Evolutionary conservation across 345 rosid species (phyloP).

Genomic region (Eutrema yunnanense): DNA sequence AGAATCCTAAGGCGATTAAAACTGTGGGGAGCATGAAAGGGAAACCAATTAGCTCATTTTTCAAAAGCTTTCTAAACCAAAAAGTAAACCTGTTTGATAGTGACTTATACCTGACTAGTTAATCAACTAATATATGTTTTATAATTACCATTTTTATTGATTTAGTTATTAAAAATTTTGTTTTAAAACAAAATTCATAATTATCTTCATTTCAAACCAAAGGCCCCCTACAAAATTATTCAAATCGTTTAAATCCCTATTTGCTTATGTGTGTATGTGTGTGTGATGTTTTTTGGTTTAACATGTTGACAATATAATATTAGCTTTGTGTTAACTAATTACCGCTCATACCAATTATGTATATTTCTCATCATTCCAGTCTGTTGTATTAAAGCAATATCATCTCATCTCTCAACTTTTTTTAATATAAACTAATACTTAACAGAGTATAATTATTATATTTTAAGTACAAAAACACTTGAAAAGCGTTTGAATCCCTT

Average conservation of each 20-base stretch:
- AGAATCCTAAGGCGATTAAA: slow-evolving; percentile 10
- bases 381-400: slow-evolving; percentile 15
- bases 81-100: neutral
- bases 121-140: neutral
- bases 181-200: neutral
- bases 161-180: neutral
- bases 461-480: slow-evolving; percentile 3
- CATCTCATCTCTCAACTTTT: neutral
- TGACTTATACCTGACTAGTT: neutral
- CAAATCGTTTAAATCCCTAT: neutral
- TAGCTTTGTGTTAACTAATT: neutral
- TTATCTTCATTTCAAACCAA: neutral
- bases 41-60: neutral
- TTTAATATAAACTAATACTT: neutral
- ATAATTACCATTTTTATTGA: neutral
- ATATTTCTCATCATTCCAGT: slow-evolving; percentile 20
- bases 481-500: neutral
- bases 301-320: neutral
- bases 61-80: neutral
- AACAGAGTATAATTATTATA: neutral
- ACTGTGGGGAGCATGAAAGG: slow-evolving; percentile 1
- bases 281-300: neutral
- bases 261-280: neutral
- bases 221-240: neutral
- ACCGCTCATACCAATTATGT: neutral